phyloP scores from a whole-genome alignment of 345 rosid species.

The Microcos paniculata region DNA sequence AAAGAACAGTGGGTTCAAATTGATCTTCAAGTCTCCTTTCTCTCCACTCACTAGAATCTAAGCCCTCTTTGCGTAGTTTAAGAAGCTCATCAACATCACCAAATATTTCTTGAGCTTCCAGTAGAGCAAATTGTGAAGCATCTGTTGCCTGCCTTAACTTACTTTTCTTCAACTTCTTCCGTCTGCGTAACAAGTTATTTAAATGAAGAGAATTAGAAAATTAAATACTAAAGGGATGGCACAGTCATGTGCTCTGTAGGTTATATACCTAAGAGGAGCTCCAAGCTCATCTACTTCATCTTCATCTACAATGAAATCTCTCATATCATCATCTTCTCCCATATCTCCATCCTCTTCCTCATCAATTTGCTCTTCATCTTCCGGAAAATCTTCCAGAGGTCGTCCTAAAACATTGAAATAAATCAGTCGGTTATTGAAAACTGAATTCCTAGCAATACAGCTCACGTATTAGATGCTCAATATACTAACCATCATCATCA shows the following conservation, averaged over 20 bases:
- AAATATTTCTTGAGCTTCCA: conserved; percentile 90
- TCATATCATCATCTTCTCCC: conserved; percentile 97
- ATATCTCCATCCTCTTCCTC: conserved; percentile 82
- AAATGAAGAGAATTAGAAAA: background rate
- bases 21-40: conserved; percentile 89
- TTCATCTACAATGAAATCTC: conserved; percentile 96
- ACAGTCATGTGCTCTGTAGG: conserved; percentile 3
- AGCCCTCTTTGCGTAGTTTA: conserved; percentile 61
- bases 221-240: background rate
- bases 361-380: conserved; percentile 75
- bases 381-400: conserved; percentile 80
- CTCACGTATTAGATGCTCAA: background rate
- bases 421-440: background rate
- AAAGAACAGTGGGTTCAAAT: conserved; percentile 85
- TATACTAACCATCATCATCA: conserved; percentile 68
- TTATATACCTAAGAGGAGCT: conserved; percentile 56
- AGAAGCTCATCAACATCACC: conserved; percentile 89
- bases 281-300: conserved; percentile 74
- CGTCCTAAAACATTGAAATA: conserved; percentile 33
- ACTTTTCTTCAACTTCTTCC: conserved; percentile 59
- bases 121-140: conserved; percentile 65
- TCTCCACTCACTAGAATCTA: conserved; percentile 62
- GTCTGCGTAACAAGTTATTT: conserved; percentile 43
- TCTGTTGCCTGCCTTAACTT: conserved; percentile 78
- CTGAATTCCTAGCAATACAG: background rate